Base-by-base conservation (phyloP, 2,329 filamentous ascomycete species). In the Dactylella cylindrospora region DNA sequence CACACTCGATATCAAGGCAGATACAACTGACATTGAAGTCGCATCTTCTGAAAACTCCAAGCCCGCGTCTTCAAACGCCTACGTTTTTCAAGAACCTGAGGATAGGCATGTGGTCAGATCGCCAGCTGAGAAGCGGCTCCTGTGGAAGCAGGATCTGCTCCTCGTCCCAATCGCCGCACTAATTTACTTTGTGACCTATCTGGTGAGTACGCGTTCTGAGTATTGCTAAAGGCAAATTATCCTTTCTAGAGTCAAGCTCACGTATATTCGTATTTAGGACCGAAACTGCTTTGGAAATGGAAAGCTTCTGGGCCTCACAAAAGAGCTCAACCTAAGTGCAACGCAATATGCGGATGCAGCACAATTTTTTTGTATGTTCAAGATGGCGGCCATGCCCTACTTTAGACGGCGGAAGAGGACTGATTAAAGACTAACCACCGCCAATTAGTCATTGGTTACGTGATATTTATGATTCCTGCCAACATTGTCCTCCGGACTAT, bases 261-360 rank as follows among this genome's bases (percentile, higher is more conserved):
- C n/a, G n/a, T n/a, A n/a, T n/a, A n/a, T n/a, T n/a, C n/a, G 3
- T 2, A 13, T 33, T 7, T 15, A 53, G 49, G 49, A 53, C n/a
- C 38, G 49, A 13, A 53, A 53, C 29, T 36, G 49, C 39, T 53
- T 53, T 44, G 49, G 49, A 36, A 53, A 53, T 28, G 49, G 38
- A 17, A 53, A 53, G 22, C 29, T 53, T 6, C 31, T 53, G 5
- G 49, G 49, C 9, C 13, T 53, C 20, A 53, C 38, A 8, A 36
- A 35, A 12, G 38, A 53, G n/a, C 29, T 53, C 5, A 17, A 53
- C 22, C 12, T 53, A 12, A 13, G 26, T 22, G 49, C 38, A 10
- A 23, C 20, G 12, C 38, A 44, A 26, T 53, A 53, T 43, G 38
- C 49, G 9, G 31, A 43, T 43, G 38, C 36, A 3, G 28, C 49